Evolutionary conservation across 257 asterid species (phyloP).

Genomic region (Primulina eburnea): DNA sequence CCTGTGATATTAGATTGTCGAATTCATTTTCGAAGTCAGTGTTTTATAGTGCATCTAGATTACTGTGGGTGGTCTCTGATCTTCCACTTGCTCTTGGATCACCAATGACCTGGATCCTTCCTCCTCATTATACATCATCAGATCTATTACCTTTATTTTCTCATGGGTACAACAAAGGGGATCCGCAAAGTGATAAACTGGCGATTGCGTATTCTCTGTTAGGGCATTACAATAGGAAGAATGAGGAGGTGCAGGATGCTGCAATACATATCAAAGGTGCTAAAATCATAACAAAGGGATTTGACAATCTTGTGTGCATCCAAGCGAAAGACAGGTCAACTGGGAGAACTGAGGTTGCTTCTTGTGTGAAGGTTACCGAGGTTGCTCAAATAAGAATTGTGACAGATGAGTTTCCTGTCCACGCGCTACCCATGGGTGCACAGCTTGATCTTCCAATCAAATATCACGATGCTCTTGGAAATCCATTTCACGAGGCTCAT

Average conservation of each 20-base stretch:
- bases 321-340: slow-evolving; percentile 71
- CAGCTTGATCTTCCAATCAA: slow-evolving; percentile 58
- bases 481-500: slow-evolving; percentile 76
- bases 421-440: slow-evolving; percentile 56
- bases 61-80: slow-evolving; percentile 63
- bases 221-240: slow-evolving; percentile 40
- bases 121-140: slow-evolving; percentile 72
- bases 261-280: slow-evolving; percentile 56
- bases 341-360: slow-evolving; percentile 79
- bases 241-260: slow-evolving; percentile 43
- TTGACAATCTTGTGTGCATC: slow-evolving; percentile 69
- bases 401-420: slow-evolving; percentile 48
- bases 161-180: slow-evolving; percentile 42
- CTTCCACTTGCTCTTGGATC: slow-evolving; percentile 86
- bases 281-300: slow-evolving; percentile 55
- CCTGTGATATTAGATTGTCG: slow-evolving; percentile 53
- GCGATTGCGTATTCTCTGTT: slow-evolving; percentile 62
- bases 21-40: slow-evolving; percentile 44
- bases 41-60: slow-evolving; percentile 57
- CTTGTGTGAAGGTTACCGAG: slow-evolving; percentile 81
- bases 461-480: slow-evolving; percentile 68
- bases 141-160: slow-evolving; percentile 65
- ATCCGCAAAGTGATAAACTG: slow-evolving; percentile 45
- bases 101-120: slow-evolving; percentile 79
- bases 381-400: slow-evolving; percentile 68